Conservation (phyloP, 2,329 filamentous ascomycete genomes). For the Arthroderma uncinatum region DNA sequence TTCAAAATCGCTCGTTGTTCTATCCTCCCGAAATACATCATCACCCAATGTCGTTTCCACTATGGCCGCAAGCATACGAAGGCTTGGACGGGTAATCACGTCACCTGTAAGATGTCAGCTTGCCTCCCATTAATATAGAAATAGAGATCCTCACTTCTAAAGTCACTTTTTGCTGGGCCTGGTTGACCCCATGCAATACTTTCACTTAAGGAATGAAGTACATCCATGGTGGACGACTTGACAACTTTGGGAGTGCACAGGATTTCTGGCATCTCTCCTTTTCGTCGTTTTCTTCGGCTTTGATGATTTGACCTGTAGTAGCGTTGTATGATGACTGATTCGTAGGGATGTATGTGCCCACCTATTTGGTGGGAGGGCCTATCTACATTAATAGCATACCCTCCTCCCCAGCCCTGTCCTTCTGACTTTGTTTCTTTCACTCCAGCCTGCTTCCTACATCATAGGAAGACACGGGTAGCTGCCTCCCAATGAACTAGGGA, state of each 20-base stretch:
- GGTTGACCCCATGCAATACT: neutral
- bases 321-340: neutral
- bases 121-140: neutral
- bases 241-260: conserved; percentile 14
- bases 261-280: neutral
- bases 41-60: conserved; percentile 25
- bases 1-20: neutral
- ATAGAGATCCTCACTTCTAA: neutral
- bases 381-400: too few species aligned
- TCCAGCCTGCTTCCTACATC: too few species aligned
- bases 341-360: neutral
- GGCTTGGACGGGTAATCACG: conserved; percentile 12
- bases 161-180: neutral
- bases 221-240: conserved; percentile 25
- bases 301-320: neutral
- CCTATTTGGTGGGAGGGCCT: neutral
- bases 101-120: neutral
- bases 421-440: too few species aligned
- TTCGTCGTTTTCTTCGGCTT: neutral
- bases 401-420: too few species aligned
- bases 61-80: conserved; percentile 21
- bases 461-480: too few species aligned
- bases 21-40: conserved; percentile 24
- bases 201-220: neutral
- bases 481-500: too few species aligned